These are phyloP conservation scores for Zymoseptoria pseudotritici DNA, from an alignment of 2,329 filamentous ascomycete genomes.

Conservation along the genomic window DNA sequence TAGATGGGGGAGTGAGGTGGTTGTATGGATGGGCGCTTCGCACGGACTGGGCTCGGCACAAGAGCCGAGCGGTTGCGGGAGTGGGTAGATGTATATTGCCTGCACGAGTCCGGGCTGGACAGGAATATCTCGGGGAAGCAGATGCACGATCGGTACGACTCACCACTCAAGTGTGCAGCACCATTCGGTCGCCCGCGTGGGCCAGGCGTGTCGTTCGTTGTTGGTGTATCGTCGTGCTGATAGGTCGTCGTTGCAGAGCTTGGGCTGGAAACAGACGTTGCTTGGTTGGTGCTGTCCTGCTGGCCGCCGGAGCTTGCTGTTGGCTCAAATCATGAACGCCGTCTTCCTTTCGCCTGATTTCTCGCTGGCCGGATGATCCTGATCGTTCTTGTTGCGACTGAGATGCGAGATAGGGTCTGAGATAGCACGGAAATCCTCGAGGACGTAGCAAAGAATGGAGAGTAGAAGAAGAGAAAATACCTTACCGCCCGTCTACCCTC, in stretches of 20 bases:
- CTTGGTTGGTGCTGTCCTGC: not conserved
- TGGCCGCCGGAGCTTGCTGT: not conserved
- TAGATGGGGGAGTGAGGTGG: conserved; percentile 5
- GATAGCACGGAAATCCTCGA: not conserved
- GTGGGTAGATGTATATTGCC: not conserved
- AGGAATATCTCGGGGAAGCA: not conserved
- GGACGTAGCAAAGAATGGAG: not conserved
- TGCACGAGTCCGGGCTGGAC: not conserved
- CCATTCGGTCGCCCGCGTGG: not conserved
- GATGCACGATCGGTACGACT: not conserved
- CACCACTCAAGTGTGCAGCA: not conserved
- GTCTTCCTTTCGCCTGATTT: not conserved
- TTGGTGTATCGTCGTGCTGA: not conserved
- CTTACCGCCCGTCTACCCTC: not conserved
- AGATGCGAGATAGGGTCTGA: not conserved
- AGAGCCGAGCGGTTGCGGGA: conserved; percentile 14
- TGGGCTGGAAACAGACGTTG: not conserved
- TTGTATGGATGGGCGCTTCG: conserved; percentile 17
- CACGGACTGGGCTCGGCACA: conserved; percentile 15
- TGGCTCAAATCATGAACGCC: not conserved
- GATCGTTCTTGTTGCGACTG: not conserved
- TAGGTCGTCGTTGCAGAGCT: not conserved
- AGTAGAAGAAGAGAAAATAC: not conserved
- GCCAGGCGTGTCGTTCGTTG: not conserved
- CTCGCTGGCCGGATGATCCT: not conserved